Percentiles rank a stretch among this genome's conserved stretches.
Evolutionary conservation across 2,329 filamentous ascomycete species (phyloP).

Genomic region (Tolypocladium paradoxum): DNA sequence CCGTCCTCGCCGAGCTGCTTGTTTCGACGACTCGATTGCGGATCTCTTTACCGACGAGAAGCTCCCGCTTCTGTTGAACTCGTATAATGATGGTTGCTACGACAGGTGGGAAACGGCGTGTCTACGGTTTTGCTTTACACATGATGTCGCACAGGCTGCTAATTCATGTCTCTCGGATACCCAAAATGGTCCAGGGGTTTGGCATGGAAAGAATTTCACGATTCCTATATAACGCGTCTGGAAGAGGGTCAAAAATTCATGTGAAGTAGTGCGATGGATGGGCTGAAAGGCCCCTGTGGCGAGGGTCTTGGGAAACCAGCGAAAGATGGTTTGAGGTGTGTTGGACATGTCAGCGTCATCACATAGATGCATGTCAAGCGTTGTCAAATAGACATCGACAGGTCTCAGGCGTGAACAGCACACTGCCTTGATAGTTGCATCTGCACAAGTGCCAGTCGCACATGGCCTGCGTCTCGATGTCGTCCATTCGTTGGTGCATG

Average conservation of each 20-base stretch:
- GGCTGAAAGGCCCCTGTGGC: neutral
- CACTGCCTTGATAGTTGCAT: neutral
- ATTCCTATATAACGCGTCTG: too few relatives aligned
- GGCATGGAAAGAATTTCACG: neutral
- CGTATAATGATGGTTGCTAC: neutral
- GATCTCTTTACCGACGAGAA: neutral
- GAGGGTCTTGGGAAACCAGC: neutral
- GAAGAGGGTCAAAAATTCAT: too few relatives aligned
- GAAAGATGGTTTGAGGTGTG: neutral
- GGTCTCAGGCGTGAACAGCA: neutral
- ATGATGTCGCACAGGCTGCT: neutral
- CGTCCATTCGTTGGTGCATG: neutral
- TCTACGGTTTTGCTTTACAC: neutral
- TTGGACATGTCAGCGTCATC: too few relatives aligned
- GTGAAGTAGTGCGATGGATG: neutral
- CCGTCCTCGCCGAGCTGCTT: neutral
- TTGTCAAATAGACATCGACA: neutral
- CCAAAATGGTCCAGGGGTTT: neutral
- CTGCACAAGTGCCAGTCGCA: neutral
- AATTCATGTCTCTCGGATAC: neutral
- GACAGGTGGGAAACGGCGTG: neutral
- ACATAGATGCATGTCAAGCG: neutral
- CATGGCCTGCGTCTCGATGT: neutral
- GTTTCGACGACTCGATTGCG: neutral
- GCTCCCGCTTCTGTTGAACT: neutral